Percentiles rank a stretch among this genome's conserved stretches.
Conservation (phyloP, 179 eudicot species). For the Beta corolliflora region DNA sequence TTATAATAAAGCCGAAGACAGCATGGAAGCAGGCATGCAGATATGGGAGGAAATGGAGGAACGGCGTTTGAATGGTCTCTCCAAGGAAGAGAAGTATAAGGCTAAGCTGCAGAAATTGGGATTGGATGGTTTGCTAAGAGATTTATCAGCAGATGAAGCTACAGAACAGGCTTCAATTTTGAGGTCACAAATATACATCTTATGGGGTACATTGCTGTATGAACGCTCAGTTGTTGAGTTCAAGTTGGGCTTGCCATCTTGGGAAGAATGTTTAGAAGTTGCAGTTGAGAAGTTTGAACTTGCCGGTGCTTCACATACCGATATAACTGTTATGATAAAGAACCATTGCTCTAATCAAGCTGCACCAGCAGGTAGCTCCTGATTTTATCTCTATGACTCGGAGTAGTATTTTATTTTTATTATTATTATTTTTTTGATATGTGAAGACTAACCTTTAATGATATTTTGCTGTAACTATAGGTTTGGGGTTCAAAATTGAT, state of each 20-base stretch:
- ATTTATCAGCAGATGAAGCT: constrained; percentile 70
- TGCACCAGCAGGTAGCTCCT: constrained; percentile 58
- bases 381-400: not conserved
- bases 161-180: constrained; percentile 64
- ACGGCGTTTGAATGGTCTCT: constrained; percentile 71
- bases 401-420: not conserved
- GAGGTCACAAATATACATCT: constrained; percentile 79
- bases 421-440: not conserved
- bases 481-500: constrained; percentile 81
- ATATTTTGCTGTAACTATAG: constrained; percentile 32
- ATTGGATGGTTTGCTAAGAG: constrained; percentile 60
- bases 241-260: constrained; percentile 70
- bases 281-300: constrained; percentile 94
- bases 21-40: constrained; percentile 88
- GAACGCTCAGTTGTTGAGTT: constrained; percentile 92
- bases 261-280: constrained; percentile 97
- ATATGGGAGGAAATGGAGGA: constrained; percentile 97
- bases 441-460: not conserved
- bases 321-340: constrained; percentile 89
- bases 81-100: constrained; percentile 65
- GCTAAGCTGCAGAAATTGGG: constrained; percentile 62
- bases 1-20: constrained; percentile 87
- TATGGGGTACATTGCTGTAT: constrained; percentile 91
- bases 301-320: constrained; percentile 83
- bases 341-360: constrained; percentile 89